Evolutionary conservation across 768 basidiomycete species (phyloP).

Genomic region (Gautieria morchelliformis): DNA sequence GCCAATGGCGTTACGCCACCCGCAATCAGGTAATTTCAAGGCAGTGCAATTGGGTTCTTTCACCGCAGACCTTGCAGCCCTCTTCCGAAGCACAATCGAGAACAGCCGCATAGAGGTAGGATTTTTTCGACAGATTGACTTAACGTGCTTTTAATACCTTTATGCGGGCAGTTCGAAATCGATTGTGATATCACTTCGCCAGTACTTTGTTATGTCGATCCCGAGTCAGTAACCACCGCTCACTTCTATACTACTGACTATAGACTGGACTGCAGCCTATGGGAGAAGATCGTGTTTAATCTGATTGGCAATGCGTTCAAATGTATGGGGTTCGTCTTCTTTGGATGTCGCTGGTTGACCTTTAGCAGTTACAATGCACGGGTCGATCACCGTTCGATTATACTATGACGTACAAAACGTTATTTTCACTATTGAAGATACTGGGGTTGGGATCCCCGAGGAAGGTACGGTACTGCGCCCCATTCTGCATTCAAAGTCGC

Average conservation of each 20-base stretch:
- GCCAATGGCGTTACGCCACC: background rate
- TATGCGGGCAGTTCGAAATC: conserved; percentile 15
- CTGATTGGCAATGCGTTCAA: conserved; percentile 28
- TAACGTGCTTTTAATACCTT: background rate
- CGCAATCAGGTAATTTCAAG: conserved; percentile 20
- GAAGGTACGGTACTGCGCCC: conserved; percentile 11
- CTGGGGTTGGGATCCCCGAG: conserved; percentile 28
- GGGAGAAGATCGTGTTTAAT: conserved; percentile 22
- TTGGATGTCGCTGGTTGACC: conserved; percentile 15
- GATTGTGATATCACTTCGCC: conserved; percentile 17
- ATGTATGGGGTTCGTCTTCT: conserved; percentile 15
- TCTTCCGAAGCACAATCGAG: conserved; percentile 28
- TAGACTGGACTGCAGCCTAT: background rate
- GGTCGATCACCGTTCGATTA: conserved; percentile 23
- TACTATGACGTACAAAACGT: conserved; percentile 17
- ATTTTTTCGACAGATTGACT: background rate
- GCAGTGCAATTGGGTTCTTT: conserved; percentile 22
- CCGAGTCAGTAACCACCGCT: conserved; percentile 13
- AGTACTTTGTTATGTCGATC: conserved; percentile 21
- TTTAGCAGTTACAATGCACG: conserved; percentile 21
- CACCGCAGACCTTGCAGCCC: conserved; percentile 22
- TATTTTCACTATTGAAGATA: conserved; percentile 26
- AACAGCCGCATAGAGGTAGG: conserved; percentile 15
- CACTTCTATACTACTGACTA: background rate
- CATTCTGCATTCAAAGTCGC: too few species aligned